Evolutionary conservation across 257 asterid species (phyloP), one percentile per base, ranked within the genome.

Genomic region (Ballota nigra): DNA sequence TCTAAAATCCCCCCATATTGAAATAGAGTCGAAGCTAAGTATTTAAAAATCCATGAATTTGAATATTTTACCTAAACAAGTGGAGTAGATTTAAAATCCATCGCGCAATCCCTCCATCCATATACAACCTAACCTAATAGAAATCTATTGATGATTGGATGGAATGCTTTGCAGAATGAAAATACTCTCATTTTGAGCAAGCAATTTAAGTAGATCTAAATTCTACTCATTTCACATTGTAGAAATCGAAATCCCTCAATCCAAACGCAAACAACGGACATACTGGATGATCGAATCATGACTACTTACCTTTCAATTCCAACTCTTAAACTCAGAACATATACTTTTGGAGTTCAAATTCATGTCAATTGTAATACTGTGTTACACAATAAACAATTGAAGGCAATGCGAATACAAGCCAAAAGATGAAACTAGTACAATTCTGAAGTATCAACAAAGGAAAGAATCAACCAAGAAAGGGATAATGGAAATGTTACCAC

Each of bases 401-500:
- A 49, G 24, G 57, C 57, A 49, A 68, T 15, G 31, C 40, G 8
- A 26, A 36, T n/a, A n/a, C n/a, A n/a, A 18, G 5, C 16, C 13
- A n/a, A 7, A 64, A 40, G 28, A 18, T 67, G 56, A 45, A 71
- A 53, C 18, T 22, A 34, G 5, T 22, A 56, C 70, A 62, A 69
- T 18, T 58, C 59, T 28, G 55, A 59, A 75, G 52, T 33, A 64
- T 23, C 5, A 1, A 78, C 12, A 9, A 38, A 38, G 13, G 43
- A 38, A 38, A 38, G 43, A 38, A 38, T 38, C 43, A 8, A 36
- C 43, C 10, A 36, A 51, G 62, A 57, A 72, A 38, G 2, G 23
- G 29, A 51, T 34, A 66, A 63, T 31, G 15, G 31, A 29, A 3
- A 63, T 20, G 79, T 77, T 69, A 89, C 97, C 96, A 89, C 80